Base-by-base conservation (phyloP, 1,284 basidiomycete species). In the Puccinia polysora region DNA sequence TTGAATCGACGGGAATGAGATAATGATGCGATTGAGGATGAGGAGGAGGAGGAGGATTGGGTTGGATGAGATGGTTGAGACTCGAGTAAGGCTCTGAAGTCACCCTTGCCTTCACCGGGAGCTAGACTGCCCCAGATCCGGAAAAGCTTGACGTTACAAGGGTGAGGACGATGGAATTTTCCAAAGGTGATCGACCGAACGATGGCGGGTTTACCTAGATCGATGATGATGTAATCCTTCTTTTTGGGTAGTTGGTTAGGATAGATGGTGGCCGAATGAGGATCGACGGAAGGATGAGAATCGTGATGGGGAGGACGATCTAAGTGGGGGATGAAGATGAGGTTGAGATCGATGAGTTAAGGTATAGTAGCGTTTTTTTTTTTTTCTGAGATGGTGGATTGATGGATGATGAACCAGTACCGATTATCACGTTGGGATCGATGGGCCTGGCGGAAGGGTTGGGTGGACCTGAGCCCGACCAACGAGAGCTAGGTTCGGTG, bases 181-280 rank as follows among this genome's bases (percentile, higher is more conserved):
- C 69, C 69, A 49, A 71, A 71, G 8, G 59, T 53, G 69, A 71
- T 32, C 14, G 23, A 43, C 6, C 36, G 20, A 23, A 71, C 69
- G 36, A 71, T 64, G 15, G 58, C 52, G 25, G 69, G 69, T 63
- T 56, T 62, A n/a, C 69, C 69, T 25, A 71, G 20, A 40, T 71
- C 59, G 34, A 71, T 50, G 52, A 71, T 71, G 20, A 71, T 71
- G 36, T 71, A 71, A 20, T 71, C 69, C 52, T 55, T 64, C 28
- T 45, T 53, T 36, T 71, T 63, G 0, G 47, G 14, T 10, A 62
- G 23, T 69, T 67, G 64, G 23, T 32, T 50, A 34, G 64, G 49
- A 40, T 67, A 67, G 34, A 20, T 49, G 4, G 49, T 23, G 4
- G n/a, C n/a, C n/a, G 60, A n/a, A 32, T 40, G n/a, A 28, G 49